A percentile compares a stretch with the other conserved stretches of the same genome.
phyloP scores from a whole-genome alignment of 73 alveolate genomes.

The Paramecium primaurelia region DNA sequence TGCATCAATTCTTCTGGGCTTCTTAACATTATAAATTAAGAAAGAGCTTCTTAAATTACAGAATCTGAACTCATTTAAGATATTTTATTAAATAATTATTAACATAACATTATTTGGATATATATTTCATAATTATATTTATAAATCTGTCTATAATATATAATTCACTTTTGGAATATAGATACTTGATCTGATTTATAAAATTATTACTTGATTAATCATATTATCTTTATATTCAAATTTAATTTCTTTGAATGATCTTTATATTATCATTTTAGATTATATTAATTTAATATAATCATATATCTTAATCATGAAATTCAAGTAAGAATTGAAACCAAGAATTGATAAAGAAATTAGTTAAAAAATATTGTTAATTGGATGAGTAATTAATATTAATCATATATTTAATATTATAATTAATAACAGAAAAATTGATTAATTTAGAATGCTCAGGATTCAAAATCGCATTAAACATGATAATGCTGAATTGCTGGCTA shows the following conservation, averaged over 20 bases:
- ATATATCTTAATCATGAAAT: no score
- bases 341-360: not conserved
- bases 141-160: not conserved
- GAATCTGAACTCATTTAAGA: conserved; percentile 6
- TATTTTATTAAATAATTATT: not conserved
- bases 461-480: conserved; percentile 15
- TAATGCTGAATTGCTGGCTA: conserved; percentile 26
- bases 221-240: no score
- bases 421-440: conserved; percentile 31
- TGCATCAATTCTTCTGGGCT: not conserved
- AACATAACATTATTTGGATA: not conserved
- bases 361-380: not conserved
- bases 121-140: not conserved
- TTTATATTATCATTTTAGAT: not conserved
- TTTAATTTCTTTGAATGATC: not conserved
- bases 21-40: not conserved
- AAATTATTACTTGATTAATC: no score
- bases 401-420: not conserved
- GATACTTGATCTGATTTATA: no score
- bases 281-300: no score
- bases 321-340: no score
- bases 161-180: no score
- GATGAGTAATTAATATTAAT: not conserved
- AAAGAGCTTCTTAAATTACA: not conserved
- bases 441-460: conserved; percentile 45